Evolutionary conservation across 2,329 filamentous ascomycete species (phyloP), one percentile per base, ranked within the genome.

Genomic region (Pestalotiopsis sp.): DNA sequence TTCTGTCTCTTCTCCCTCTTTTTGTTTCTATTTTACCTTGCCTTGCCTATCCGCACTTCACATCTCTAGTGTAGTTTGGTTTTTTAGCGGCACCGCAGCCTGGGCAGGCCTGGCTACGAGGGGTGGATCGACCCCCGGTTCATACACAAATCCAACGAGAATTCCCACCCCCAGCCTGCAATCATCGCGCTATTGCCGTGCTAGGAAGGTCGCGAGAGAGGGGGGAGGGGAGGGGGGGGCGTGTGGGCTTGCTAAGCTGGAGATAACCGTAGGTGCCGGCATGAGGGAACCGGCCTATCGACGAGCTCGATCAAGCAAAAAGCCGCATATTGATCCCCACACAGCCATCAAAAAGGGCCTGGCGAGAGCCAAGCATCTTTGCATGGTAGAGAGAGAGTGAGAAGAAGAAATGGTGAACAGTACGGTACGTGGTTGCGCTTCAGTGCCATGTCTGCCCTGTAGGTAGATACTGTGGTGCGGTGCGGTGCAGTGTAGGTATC

Each of bases 291-390:
- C 27, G 31, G 31, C 61, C 68, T 70, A 68, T 71, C 68, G 70
- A 76, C 45, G 36, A 72, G 67, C 69, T 72, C 71, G 70, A 74
- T 75, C 66, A 73, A 73, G 71, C 71, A 75, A 76, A 77, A 76
- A 72, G 70, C 75, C 73, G 71, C 74, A 72, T 61, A 66, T 70
- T 64, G 69, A 52, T 17, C 65, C 66, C 72, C 71, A 72, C 68
- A 41, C 57, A 66, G 61, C 68, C 59, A 69, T 68, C 63, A 62
- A 71, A 39, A 36, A 36, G 31, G 68, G 63, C 64, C 20, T 52
- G 66, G 45, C 38, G 64, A 52, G 45, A 39, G 60, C 45, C 45
- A 52, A 63, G 38, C 20, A 27, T 36, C 45, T 52, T 52, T 17
- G 45, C 14, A 14, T 41, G 60, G 13, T 6, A 39, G 45, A 17